Evolutionary conservation across 2,329 filamentous ascomycete genomes (phyloP).

Genomic region (Cordyceps cateniannulata): DNA sequence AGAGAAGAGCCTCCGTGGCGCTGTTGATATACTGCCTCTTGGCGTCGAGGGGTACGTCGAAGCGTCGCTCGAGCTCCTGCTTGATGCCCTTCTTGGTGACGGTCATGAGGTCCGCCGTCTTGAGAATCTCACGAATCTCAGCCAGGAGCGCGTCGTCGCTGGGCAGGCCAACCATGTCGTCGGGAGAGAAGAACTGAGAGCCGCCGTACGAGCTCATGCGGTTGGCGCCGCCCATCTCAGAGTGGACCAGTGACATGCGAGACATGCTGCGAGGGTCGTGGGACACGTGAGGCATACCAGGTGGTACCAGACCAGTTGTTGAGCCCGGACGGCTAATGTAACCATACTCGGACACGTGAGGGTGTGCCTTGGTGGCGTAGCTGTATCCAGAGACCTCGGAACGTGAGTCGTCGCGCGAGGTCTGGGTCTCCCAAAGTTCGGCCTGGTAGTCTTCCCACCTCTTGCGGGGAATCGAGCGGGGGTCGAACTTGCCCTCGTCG

Average conservation of each 20-base stretch:
- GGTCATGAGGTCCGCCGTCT: slow-evolving; percentile 89
- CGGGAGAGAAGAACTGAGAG: slow-evolving; percentile 52
- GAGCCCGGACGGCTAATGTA: slow-evolving; percentile 53
- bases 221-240: slow-evolving; percentile 52
- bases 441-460: slow-evolving; percentile 99
- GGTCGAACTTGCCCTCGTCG: slow-evolving; percentile 97
- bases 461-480: slow-evolving; percentile 86
- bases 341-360: slow-evolving; percentile 63
- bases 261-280: slow-evolving; percentile 45
- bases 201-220: slow-evolving; percentile 56
- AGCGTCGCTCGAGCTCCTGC: slow-evolving; percentile 82
- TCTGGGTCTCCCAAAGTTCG: slow-evolving; percentile 95
- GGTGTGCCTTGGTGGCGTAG: slow-evolving; percentile 79
- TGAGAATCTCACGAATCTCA: slow-evolving; percentile 90
- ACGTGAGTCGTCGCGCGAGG: slow-evolving; percentile 68
- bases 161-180: slow-evolving; percentile 69
- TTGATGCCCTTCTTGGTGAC: slow-evolving; percentile 99
- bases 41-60: slow-evolving; percentile 76
- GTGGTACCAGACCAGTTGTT: slow-evolving; percentile 39
- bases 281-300: slow-evolving; percentile 44
- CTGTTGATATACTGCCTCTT: slow-evolving; percentile 92
- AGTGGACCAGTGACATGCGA: slow-evolving; percentile 74
- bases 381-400: slow-evolving; percentile 92
- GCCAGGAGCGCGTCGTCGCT: slow-evolving; percentile 84
- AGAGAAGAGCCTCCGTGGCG: slow-evolving; percentile 74